Base-by-base conservation (phyloP, 495 filamentous ascomycete species). In the Astrothelium macrocarpum region DNA sequence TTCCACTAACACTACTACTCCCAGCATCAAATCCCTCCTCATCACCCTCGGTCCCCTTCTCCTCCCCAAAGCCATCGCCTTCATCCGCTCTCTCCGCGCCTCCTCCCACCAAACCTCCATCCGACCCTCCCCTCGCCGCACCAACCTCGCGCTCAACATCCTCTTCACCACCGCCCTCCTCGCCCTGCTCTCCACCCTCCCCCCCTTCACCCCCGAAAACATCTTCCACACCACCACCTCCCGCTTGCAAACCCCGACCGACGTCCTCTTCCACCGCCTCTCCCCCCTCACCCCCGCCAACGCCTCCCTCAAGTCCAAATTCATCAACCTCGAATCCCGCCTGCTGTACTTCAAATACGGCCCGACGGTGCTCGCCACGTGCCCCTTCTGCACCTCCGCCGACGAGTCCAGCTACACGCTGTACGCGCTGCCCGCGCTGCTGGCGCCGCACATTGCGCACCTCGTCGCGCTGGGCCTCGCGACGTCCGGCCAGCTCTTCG, bases 1-100 rank as follows among this genome's bases (percentile, higher is more conserved):
- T 53, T 32, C 34, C 14, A 28, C 62, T 67, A 25, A 64, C 62
- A 34, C 9, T 16, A 23, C 31, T 1, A 28, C 7, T 26, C 2
- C 7, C 62, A 71, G 69, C 62, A 65, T 69, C 60, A 65, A 67
- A 60, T 66, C 69, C 26, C 80, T 96, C 72, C 76, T 90, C 69
- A 79, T 95, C 73, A 86, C 94, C 78, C 88, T 97, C 74, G 93
- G 84, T 0, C 92, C 93, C n/a, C 76, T 94, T 61, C 73, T 96
- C 65, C 76, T 97, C 59, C 89, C 89, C 34, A 87, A 88, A 60
- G 74, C 83, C 59, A 78, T 96, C 65, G 75, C 75, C 63, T 86
- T 84, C 77, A 92, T 93, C 76, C 86, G 88, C 67, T 77, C 78
- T 43, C 63, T 83, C 1, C 82, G 84, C 67, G 73, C 78, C 42